Evolutionary conservation across 345 rosid species (phyloP), one percentile per base, ranked within the genome.

Genomic region (Pelargonium nanum): DNA sequence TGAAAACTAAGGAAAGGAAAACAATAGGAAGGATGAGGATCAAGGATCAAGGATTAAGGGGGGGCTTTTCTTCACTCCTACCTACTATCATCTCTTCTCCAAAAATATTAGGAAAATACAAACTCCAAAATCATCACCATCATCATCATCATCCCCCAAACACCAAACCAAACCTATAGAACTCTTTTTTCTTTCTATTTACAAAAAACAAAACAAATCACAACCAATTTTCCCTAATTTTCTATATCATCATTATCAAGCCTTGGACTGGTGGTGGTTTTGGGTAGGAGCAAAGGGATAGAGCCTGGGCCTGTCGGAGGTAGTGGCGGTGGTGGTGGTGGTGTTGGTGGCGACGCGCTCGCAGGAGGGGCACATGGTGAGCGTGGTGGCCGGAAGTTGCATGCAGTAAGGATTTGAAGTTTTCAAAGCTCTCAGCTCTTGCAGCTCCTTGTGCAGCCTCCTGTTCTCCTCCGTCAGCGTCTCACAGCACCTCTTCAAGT

Each of bases 281-380:
- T n/a, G n/a, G n/a, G n/a, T n/a, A n/a, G n/a, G n/a, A 28, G 32
- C 4, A 28, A 28, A 28, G 4, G 32, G 32, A 28, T 28, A 28
- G 32, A 28, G 7, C 32, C 32, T 21, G 19, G 64, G 8, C 8
- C 53, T 2, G 19, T 66, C 70, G 56, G 71, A 16, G 58, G 78
- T 15, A n/a, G 62, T 0, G 56, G 69, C 6, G 65, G 78, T 4
- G 28, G 83, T 15, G 15, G 85, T 1, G 21, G 85, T 2, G 61
- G 83, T 28, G 50, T 86, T 73, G 78, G 96, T 76, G 69, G 88
- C 85, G 9, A 89, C 91, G 55, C 97, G 92, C 78, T 87, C 97
- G 57, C 99, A 93, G 13, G 99, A 93, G 51, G 99, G 99, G 65
- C 99, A 93, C 96, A 93, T 93, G 56, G 99, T 93, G 76, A 93